Conservation (phyloP, 345 rosid species). For the Fremontodendron californicum region DNA sequence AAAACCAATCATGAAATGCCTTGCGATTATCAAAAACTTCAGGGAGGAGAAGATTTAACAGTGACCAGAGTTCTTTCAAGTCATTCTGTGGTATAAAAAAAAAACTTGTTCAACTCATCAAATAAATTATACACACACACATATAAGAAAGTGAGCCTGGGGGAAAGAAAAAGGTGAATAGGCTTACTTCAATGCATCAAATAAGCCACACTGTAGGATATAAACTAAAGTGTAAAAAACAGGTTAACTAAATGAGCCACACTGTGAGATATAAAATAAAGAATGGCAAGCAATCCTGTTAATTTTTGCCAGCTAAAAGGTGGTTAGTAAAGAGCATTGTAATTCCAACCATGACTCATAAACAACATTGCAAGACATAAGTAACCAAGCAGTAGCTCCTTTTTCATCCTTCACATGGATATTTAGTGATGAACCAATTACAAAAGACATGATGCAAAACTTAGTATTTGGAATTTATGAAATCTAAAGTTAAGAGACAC, state of each 20-base stretch:
- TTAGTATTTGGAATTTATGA: background rate
- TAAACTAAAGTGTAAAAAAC: background rate
- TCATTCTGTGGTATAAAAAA: conserved; percentile 69
- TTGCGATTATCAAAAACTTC: conserved; percentile 99
- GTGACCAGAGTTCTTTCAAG: conserved; percentile 99
- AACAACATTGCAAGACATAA: background rate
- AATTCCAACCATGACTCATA: background rate
- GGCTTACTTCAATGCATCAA: background rate
- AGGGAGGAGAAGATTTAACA: conserved; percentile 94
- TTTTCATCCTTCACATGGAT: background rate
- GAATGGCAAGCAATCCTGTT: background rate
- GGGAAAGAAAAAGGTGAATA: background rate
- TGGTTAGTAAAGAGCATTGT: background rate
- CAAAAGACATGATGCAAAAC: background rate
- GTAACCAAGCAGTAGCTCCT: background rate
- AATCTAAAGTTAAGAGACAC: background rate
- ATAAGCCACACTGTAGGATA: background rate
- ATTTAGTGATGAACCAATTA: background rate
- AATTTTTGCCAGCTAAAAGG: background rate
- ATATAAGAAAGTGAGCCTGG: background rate
- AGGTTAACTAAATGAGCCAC: background rate
- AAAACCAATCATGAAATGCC: conserved; percentile 99
- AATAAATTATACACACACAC: background rate
- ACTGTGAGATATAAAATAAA: background rate
- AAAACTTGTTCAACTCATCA: conserved; percentile 4